These are phyloP conservation scores for Pythium brassicae DNA, from an alignment of 352 stramenopile genomes.

Conservation along the genomic window DNA sequence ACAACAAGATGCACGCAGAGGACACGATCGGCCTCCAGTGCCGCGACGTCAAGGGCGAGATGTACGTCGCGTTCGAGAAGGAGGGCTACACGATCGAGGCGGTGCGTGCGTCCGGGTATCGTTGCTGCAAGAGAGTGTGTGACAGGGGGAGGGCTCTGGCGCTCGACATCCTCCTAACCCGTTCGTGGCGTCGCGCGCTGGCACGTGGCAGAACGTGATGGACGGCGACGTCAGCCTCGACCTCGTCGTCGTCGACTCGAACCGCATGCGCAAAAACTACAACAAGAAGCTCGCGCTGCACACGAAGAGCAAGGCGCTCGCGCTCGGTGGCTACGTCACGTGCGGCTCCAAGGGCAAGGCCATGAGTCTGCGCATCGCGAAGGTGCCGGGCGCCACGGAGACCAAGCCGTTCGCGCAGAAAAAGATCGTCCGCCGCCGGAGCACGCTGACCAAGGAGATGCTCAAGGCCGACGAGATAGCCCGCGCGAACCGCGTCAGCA, in stretches of 20 bases:
- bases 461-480: slow-evolving; percentile 44
- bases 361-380: slow-evolving; percentile 37
- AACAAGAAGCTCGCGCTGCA: slow-evolving; percentile 54
- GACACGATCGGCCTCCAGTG: slow-evolving; percentile 56
- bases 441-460: slow-evolving; percentile 20
- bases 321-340: slow-evolving; percentile 37
- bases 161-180: not conserved
- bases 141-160: too few relatives aligned
- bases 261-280: slow-evolving; percentile 65
- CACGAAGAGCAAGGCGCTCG: slow-evolving; percentile 44
- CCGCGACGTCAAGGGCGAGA: slow-evolving; percentile 56
- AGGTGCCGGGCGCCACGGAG: slow-evolving; percentile 19
- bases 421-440: slow-evolving; percentile 38
- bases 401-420: slow-evolving; percentile 47
- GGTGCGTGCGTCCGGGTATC: slow-evolving; percentile 9
- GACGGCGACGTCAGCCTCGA: slow-evolving; percentile 34
- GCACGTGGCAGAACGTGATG: slow-evolving; percentile 42
- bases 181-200: too few relatives aligned
- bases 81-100: slow-evolving; percentile 38
- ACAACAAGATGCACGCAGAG: slow-evolving; percentile 65
- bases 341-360: slow-evolving; percentile 36
- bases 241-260: slow-evolving; percentile 63
- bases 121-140: too few relatives aligned
- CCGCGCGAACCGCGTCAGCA: slow-evolving; percentile 35
- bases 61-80: slow-evolving; percentile 66